Base-by-base conservation (phyloP, 495 filamentous ascomycete genomes). In the Friedmanniomyces endolithicus region DNA sequence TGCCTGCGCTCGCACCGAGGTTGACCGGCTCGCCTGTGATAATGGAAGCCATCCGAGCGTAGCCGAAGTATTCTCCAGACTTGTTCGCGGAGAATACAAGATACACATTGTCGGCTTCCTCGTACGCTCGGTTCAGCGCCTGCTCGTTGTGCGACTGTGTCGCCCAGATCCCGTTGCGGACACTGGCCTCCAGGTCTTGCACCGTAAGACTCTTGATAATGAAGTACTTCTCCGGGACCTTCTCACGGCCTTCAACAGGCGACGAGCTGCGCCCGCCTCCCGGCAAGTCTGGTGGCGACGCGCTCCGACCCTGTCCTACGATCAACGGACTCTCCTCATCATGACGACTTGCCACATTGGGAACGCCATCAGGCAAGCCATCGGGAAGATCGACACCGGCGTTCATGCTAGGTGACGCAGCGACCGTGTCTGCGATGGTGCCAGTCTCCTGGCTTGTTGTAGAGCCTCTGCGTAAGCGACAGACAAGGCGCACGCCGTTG, bases 41-140 rank as follows among this genome's bases (percentile, higher is more conserved):
- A 8, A 79, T 75, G 47, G 92, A 96, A 17, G 75, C 74, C 92
- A 97, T 98, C 39, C 87, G 81, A 14, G 90, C 92, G 59, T 94
- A 95, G 23, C 92, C 92, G 67, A 92, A 96, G 63, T 96, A 98
- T 68, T 96, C 92, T 19, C 92, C 92, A 0, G 92, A 97, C 63
- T 96, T 97, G 70, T 97, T 98, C 12, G 90, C 92, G 14, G 90
- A 96, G 68, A 98, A 98, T 23, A 98, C 82, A 29, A 98, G 75
- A 63, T 90, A 96, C n/a, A 97, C 89, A 64, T 87, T 85, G 47
- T 94, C 86, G 20, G 84, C 79, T 16, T 94, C 88, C 74, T 86
- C 76, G 65, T 82, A 97, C 0, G 90, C 92, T 55, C 81, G 76
- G 66, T 95, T 98, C 55, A 98, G 70, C 29, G 71, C 70, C 27